These are phyloP conservation scores for Hypoxylon crocopeplum DNA, from an alignment of 495 filamentous ascomycete genomes.

Conservation along the genomic window DNA sequence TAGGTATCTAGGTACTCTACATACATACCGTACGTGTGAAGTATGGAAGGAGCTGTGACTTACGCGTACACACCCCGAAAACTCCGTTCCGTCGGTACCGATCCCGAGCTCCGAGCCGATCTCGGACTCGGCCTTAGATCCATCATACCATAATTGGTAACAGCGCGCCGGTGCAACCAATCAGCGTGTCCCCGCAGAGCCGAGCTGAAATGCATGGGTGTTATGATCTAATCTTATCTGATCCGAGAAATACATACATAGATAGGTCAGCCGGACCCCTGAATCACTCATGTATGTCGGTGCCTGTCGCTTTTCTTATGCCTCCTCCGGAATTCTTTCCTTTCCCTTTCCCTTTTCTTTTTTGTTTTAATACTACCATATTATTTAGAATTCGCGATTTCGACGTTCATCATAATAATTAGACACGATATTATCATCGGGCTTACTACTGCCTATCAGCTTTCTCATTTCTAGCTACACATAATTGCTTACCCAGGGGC, in stretches of 20 bases:
- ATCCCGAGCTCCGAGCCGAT: slow-evolving; percentile 37
- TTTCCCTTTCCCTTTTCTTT: not conserved
- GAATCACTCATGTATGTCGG: not conserved
- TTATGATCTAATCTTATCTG: slow-evolving; percentile 43
- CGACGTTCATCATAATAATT: not conserved
- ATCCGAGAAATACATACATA: slow-evolving; percentile 21
- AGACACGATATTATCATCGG: no score
- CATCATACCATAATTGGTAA: slow-evolving; percentile 1
- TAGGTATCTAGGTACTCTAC: no score
- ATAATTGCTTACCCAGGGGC: no score
- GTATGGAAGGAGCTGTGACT: no score
- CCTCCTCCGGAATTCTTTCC: no score
- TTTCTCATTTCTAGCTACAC: no score
- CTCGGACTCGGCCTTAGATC: slow-evolving; percentile 24
- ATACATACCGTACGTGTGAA: no score
- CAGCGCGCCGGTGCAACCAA: not conserved
- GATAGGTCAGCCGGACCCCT: not conserved
- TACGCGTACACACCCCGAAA: not conserved
- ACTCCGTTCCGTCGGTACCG: slow-evolving; percentile 15
- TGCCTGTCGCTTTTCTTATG: not conserved
- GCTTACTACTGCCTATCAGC: not conserved
- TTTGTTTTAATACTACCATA: not conserved
- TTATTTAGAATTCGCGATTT: not conserved
- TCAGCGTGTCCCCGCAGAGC: not conserved
- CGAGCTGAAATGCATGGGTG: slow-evolving; percentile 6